Evolutionary conservation across 2,329 filamentous ascomycete species (phyloP).

Genomic region (Monilinia fructigena): DNA sequence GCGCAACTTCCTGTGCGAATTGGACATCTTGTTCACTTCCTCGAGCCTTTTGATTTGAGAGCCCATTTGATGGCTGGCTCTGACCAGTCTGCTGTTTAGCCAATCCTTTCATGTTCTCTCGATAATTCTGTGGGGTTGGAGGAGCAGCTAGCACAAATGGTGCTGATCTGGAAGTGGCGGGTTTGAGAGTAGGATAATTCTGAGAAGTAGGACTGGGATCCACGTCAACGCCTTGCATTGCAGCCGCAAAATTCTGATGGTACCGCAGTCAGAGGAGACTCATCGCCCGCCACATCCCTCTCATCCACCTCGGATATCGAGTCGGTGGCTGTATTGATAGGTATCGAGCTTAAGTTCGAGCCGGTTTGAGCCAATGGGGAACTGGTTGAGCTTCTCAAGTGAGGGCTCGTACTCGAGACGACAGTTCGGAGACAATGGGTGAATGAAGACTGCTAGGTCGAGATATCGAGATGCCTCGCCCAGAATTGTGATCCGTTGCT

Average conservation of each 20-base stretch:
- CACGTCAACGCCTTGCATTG: constrained; percentile 35
- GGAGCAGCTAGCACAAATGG: constrained; percentile 34
- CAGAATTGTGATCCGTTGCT: constrained; percentile 27
- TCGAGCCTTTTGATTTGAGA: constrained; percentile 11
- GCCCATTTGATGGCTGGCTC: too few species aligned
- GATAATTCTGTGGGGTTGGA: constrained; percentile 31
- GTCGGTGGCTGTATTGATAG: constrained; percentile 30
- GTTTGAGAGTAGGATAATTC: constrained; percentile 17
- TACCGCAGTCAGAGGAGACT: constrained; percentile 28
- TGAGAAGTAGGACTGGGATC: constrained; percentile 27
- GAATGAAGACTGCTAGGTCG: constrained; percentile 33
- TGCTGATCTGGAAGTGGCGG: constrained; percentile 22
- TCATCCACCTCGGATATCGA: constrained; percentile 39
- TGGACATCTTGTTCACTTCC: constrained; percentile 1
- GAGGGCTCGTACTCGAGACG: constrained; percentile 34
- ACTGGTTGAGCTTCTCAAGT: constrained; percentile 29
- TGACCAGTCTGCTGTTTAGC: constrained; percentile 9
- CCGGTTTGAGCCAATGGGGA: constrained; percentile 34
- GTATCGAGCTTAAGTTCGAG: constrained; percentile 30
- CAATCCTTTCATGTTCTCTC: constrained; percentile 15
- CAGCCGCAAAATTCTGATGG: constrained; percentile 33
- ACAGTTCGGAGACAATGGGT: constrained; percentile 27
- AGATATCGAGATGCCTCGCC: constrained; percentile 29
- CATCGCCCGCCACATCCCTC: constrained; percentile 25
- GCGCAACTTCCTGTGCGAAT: neutral